phyloP scores from a whole-genome alignment of 2,329 filamentous ascomycete genomes.

The Aureobasidium sp. region DNA sequence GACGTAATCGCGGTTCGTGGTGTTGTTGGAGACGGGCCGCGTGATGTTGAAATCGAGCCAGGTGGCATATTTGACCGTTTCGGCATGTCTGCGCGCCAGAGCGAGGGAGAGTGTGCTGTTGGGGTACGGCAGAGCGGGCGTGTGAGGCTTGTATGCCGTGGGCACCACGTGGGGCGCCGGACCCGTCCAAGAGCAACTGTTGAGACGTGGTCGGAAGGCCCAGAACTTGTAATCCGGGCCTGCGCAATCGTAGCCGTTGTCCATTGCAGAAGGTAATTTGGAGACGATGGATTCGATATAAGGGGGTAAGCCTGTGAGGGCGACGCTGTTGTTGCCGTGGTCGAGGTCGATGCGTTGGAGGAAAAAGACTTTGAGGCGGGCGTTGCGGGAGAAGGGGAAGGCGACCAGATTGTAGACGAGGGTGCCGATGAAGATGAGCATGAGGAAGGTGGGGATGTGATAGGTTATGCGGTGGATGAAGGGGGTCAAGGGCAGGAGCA shows the following conservation, averaged over 20 bases:
- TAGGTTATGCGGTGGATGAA: conserved; percentile 82
- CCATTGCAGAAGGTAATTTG: conserved; percentile 63
- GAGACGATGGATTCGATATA: conserved; percentile 62
- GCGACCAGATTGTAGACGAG: conserved; percentile 78
- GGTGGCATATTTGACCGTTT: conserved; percentile 19
- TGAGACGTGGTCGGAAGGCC: conserved; percentile 45
- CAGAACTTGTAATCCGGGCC: conserved; percentile 27
- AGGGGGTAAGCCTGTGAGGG: conserved; percentile 59
- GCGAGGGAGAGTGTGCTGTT: conserved; percentile 26
- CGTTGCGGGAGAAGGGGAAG: conserved; percentile 78
- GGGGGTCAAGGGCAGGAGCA: conserved; percentile 70
- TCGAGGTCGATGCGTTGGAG: conserved; percentile 72
- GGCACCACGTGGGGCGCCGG: conserved; percentile 57
- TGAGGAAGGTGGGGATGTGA: conserved; percentile 70
- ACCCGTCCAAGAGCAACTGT: conserved; percentile 65
- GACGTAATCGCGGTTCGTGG: conserved; percentile 42
- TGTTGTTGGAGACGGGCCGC: conserved; percentile 35
- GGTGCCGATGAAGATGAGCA: conserved; percentile 66
- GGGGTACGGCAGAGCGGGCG: conserved; percentile 14
- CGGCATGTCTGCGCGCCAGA: conserved; percentile 19
- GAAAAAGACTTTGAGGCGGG: conserved; percentile 82
- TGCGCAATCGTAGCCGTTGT: conserved; percentile 43
- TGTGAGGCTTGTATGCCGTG: not conserved
- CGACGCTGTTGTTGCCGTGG: conserved; percentile 61
- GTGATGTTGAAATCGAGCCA: conserved; percentile 64